Conservation (phyloP, 257 asterid species). For the Echium plantagineum region DNA sequence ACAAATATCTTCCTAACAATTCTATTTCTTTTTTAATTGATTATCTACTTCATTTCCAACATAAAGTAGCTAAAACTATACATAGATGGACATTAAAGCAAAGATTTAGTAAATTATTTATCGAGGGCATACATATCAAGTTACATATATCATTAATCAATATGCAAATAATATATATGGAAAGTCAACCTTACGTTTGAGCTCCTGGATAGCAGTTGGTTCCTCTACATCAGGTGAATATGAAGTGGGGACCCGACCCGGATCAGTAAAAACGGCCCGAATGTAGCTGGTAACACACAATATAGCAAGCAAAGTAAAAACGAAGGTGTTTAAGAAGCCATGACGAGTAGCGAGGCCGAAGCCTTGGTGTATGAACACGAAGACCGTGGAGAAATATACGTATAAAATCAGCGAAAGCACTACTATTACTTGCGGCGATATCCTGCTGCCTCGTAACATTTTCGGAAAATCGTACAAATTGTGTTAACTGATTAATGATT, state of each 20-base stretch:
- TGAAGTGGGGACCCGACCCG: slow-evolving; percentile 78
- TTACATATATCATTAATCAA: too few relatives aligned
- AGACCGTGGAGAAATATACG: slow-evolving; percentile 75
- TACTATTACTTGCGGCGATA: slow-evolving; percentile 54
- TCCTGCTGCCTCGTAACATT: slow-evolving; percentile 27
- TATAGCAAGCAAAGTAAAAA: slow-evolving; percentile 48
- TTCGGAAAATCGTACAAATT: not conserved
- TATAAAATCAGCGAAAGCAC: slow-evolving; percentile 45
- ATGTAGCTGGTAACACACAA: slow-evolving; percentile 47
- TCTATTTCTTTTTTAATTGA: too few relatives aligned
- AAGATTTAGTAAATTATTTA: too few relatives aligned
- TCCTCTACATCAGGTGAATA: slow-evolving; percentile 65
- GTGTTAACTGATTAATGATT: too few relatives aligned
- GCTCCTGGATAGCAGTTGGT: slow-evolving; percentile 48
- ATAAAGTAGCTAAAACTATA: not conserved
- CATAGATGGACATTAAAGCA: too few relatives aligned
- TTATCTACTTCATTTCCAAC: too few relatives aligned
- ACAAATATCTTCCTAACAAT: too few relatives aligned
- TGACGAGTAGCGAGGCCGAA: slow-evolving; percentile 68
- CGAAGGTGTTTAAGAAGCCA: slow-evolving; percentile 62
- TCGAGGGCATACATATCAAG: too few relatives aligned
- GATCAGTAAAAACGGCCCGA: slow-evolving; percentile 63
- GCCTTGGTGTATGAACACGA: slow-evolving; percentile 78
- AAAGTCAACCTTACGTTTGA: slow-evolving; percentile 73
- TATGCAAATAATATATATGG: not conserved